These are phyloP conservation scores for Marsdenia floribunda DNA, from an alignment of 257 asterid genomes.

Conservation along the genomic window DNA sequence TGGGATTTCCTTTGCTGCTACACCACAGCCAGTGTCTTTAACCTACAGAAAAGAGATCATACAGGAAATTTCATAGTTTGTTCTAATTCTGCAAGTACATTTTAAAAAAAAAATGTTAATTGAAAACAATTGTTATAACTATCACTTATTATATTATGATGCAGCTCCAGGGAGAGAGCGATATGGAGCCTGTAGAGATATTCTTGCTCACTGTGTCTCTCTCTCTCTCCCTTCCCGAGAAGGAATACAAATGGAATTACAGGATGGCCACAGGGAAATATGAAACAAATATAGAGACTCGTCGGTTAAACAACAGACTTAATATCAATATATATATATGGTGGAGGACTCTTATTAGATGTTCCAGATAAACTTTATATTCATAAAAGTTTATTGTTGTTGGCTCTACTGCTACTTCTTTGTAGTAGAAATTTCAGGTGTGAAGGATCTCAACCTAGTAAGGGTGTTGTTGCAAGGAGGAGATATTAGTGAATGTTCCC, in stretches of 20 bases:
- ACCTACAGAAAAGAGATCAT: slow-evolving; percentile 35
- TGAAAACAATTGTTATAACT: too few species aligned
- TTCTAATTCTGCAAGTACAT: neutral
- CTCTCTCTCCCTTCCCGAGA: neutral
- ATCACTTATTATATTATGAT: neutral
- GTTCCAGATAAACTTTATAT: neutral
- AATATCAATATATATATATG: neutral
- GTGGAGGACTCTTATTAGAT: neutral
- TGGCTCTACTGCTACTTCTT: neutral
- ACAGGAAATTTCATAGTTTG: neutral
- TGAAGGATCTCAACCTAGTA: neutral
- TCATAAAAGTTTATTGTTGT: neutral
- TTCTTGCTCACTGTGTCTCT: neutral
- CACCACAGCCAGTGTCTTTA: slow-evolving; percentile 64
- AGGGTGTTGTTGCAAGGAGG: neutral
- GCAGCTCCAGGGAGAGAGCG: neutral
- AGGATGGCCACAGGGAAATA: neutral
- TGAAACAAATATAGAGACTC: neutral
- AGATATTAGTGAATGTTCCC: neutral
- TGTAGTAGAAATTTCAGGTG: neutral
- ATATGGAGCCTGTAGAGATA: too few species aligned
- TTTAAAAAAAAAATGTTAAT: neutral
- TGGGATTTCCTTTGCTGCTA: slow-evolving; percentile 49
- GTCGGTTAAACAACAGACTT: neutral
- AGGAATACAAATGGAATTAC: neutral